Evolutionary conservation across 305 asterid species (phyloP), one percentile per base, ranked within the genome.

Genomic region (Plantago coronopus): DNA sequence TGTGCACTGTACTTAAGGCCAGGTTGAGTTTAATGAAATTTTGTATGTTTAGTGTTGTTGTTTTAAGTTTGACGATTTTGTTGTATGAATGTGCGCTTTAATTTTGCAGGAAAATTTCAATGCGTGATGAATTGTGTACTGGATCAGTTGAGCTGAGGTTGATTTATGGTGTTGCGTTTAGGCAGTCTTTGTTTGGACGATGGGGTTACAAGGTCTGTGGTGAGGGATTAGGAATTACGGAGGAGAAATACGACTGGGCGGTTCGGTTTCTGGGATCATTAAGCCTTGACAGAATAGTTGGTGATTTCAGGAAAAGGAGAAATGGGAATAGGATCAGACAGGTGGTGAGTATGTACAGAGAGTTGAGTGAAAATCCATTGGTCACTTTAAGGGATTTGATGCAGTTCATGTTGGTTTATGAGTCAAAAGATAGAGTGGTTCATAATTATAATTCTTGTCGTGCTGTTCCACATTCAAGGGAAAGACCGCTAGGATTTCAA

Each of bases 141-240:
- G 78, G 78, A 29, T 49, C 67, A 9, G 72, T 80, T 53, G 79
- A 84, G 60, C 59, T 77, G 62, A 83, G 77, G 61, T 74, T 89
- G 76, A 74, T 84, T 43, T 72, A 81, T 45, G 83, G 78, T 55
- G 74, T 74, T 59, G 84, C 83, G 10, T 72, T 74, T 48, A 86
- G 84, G 25, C 72, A 70, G 57, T 64, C 81, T 18, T 84, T 91
- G 91, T 76, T 74, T 61, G 79, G 71, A 13, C 80, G 78, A 62
- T 89, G 93, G 95, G 95, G 88, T 11, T 89, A 83, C 71, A 74
- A 60, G 59, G 79, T 72, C 57, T 54, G 70, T 48, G 61, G 65
- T 21, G 87, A 78, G 62, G 73, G 65, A 61, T 71, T 27, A 29
- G 85, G 79, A 48, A 73, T 54, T 14, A 62, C 80, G 48, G 85